Conservation (phyloP, 2,329 filamentous ascomycete species). For the Esteya vermicola region DNA sequence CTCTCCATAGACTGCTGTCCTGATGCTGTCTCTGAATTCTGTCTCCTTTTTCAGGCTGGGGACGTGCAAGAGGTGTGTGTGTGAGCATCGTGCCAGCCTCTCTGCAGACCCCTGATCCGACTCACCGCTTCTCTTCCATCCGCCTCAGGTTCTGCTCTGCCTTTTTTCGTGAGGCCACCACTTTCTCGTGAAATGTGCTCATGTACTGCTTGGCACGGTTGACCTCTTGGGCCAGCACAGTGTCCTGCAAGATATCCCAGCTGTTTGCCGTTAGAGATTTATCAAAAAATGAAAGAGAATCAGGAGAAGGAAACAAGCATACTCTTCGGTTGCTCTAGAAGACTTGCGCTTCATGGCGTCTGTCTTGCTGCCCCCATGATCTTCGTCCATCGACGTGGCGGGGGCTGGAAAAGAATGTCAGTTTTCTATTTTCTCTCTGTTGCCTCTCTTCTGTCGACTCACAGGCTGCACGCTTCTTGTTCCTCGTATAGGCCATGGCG, state of each 20-base stretch:
- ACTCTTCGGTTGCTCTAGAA: too few species aligned
- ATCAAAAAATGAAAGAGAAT: too few species aligned
- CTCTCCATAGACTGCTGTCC: neutral
- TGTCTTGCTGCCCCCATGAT: neutral
- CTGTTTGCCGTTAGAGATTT: neutral
- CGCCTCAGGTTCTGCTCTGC: slow-evolving; percentile 2
- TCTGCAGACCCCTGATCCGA: too few species aligned
- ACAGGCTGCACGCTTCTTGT: slow-evolving; percentile 4
- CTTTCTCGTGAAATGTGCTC: slow-evolving; percentile 4
- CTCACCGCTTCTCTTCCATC: slow-evolving; percentile 2
- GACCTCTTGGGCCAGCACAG: slow-evolving; percentile 6
- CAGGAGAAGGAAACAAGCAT: too few species aligned
- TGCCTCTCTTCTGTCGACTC: neutral
- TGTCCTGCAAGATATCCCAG: slow-evolving; percentile 6
- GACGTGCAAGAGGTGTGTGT: too few species aligned
- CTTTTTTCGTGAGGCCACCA: slow-evolving; percentile 1
- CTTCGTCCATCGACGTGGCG: too few species aligned
- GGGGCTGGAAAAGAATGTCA: too few species aligned
- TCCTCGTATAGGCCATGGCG: slow-evolving; percentile 2
- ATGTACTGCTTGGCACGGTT: slow-evolving; percentile 9
- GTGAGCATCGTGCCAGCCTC: too few species aligned
- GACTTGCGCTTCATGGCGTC: too few species aligned
- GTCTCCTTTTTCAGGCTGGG: neutral
- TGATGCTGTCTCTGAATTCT: neutral
- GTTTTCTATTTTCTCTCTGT: too few species aligned